Base-by-base conservation (phyloP, 331 rosid genomes). In the Cydonia oblonga region DNA sequence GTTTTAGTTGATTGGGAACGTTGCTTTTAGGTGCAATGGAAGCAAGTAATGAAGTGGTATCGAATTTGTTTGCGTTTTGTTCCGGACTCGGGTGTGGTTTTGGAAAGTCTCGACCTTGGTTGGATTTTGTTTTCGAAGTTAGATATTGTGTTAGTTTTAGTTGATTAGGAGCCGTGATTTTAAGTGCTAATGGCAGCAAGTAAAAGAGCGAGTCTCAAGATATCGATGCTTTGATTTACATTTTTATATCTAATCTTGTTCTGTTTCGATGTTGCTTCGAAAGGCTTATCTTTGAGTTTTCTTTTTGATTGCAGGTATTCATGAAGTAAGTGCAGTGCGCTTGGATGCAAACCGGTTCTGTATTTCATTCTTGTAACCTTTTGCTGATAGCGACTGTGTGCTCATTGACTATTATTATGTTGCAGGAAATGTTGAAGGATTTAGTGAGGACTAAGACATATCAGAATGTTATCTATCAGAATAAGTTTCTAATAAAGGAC, bases 371-470 rank as follows among this genome's bases (percentile, higher is more conserved):
- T 73, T 64, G 15, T 60, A 68, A 57, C 38, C 63, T 73, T 38
- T 42, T 42, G 59, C 3, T 19, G 20, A 59, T 44, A 8, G 11
- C 18, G 60, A 72, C 13, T 72, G 11, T n/a, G 69, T 38, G 33
- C 33, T 44, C 20, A 63, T 38, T 79, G 42, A 82, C 75, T 57
- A 3, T 70, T 61, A 60, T 74, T 54, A 6, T 63, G 16, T 76
- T 84, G 81, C 84, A 95, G 99, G 99, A 95, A 83, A 95, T 95
- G 99, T 82, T 95, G 90, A 95, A 95, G 86, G 99, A 95, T 81
- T 69, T 88, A 15, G 92, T 95, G 75, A 88, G 99, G 77, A 95
- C 99, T 7, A 95, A 86, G 86, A 91, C 99, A 2, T 95, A 95
- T 78, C 97, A 91, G 74, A 95, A 86, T 81, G 99, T 95, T 57